phyloP scores from a whole-genome alignment of 257 asterid genomes.

The Primulina tabacum region DNA sequence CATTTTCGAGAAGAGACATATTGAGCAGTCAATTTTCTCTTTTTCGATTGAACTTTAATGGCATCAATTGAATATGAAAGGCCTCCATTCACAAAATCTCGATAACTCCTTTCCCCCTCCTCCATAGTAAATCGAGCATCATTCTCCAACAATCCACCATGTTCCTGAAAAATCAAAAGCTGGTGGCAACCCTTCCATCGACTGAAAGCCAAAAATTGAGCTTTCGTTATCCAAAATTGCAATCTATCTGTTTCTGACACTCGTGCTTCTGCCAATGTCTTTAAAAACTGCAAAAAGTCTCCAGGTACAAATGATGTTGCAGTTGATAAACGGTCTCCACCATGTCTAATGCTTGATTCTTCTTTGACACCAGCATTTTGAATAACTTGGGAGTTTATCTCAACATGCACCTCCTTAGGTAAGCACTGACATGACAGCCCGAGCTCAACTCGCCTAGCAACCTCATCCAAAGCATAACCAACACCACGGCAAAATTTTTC shows the following conservation, averaged over 20 bases:
- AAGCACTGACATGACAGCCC: conserved; percentile 73
- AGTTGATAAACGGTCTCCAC: conserved; percentile 38
- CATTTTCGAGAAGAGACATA: conserved; percentile 35
- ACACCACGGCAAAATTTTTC: conserved; percentile 50
- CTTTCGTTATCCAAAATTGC: conserved; percentile 38
- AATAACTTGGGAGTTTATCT: conserved; percentile 40
- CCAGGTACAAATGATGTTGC: conserved; percentile 45
- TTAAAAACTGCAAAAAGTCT: conserved; percentile 36
- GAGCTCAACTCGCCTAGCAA: conserved; percentile 52
- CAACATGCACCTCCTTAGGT: conserved; percentile 37
- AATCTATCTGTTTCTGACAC: conserved; percentile 32
- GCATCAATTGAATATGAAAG: conserved; percentile 30
- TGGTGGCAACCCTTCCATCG: conserved; percentile 56
- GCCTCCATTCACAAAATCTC: conserved; percentile 22
- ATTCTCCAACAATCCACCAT: conserved; percentile 32
- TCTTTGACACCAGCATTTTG: conserved; percentile 46
- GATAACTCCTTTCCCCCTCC: conserved; percentile 25
- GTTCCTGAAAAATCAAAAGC: conserved; percentile 40
- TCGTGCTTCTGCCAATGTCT: conserved; percentile 52
- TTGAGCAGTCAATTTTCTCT: conserved; percentile 28
- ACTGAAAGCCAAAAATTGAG: conserved; percentile 56
- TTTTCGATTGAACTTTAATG: conserved; percentile 30
- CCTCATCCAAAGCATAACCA: conserved; percentile 55
- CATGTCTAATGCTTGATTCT: conserved; percentile 35
- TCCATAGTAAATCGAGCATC: conserved; percentile 26